A percentile compares a stretch with the other conserved stretches of the same genome.
These are phyloP conservation scores for Rhodosporidiobolus sp. DNA, from an alignment of 768 basidiomycete species.

Conservation along the genomic window DNA sequence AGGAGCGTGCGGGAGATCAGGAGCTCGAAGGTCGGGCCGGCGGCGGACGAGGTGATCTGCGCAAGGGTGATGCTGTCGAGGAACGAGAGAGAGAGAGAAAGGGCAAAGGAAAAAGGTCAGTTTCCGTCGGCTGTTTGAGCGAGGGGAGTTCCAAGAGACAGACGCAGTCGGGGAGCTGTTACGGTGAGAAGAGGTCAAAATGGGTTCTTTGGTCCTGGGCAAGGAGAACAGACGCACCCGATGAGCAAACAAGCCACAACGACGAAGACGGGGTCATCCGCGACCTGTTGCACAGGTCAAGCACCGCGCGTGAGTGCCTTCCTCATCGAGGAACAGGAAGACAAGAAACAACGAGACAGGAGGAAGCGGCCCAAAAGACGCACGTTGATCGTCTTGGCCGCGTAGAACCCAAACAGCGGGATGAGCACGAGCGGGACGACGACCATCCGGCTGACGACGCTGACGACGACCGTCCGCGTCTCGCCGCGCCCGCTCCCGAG, in stretches of 20 bases:
- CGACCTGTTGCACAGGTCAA: not conserved
- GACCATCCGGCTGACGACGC: constrained; percentile 81
- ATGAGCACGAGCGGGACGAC: constrained; percentile 73
- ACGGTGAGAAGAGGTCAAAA: too few relatives aligned
- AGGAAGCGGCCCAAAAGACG: too few relatives aligned
- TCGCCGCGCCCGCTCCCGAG: not conserved
- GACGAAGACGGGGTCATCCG: constrained; percentile 56
- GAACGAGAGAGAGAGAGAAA: not conserved
- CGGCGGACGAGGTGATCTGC: constrained; percentile 73
- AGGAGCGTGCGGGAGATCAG: constrained; percentile 25
- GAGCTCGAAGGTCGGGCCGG: constrained; percentile 77
- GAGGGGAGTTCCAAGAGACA: too few relatives aligned
- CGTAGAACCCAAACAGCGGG: constrained; percentile 67
- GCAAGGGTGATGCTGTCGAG: constrained; percentile 47
- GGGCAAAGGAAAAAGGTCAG: too few relatives aligned
- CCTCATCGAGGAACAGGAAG: not conserved
- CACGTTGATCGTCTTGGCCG: constrained; percentile 52
- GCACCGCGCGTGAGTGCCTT: too few relatives aligned
- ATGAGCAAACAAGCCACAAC: constrained; percentile 79
- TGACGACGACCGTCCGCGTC: constrained; percentile 68
- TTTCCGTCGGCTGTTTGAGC: too few relatives aligned
- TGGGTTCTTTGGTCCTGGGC: too few relatives aligned
- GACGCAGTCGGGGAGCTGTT: not conserved
- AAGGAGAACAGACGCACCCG: constrained; percentile 19
- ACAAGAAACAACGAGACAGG: too few relatives aligned